phyloP scores from a whole-genome alignment of 2,329 filamentous ascomycete genomes.

The Epichloe aotearoae region DNA sequence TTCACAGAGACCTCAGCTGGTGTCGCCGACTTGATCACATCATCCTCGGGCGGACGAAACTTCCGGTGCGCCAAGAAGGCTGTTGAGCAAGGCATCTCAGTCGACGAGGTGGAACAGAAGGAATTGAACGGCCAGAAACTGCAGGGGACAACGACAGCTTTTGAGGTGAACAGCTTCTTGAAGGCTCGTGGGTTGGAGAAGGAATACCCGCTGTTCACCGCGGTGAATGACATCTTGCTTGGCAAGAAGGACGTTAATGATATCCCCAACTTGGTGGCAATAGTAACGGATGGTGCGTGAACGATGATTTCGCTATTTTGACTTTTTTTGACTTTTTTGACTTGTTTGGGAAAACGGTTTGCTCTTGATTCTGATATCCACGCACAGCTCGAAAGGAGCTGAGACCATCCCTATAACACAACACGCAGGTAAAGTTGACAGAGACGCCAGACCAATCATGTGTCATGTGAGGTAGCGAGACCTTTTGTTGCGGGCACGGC shows the following conservation, averaged over 20 bases:
- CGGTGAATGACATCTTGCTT: conserved; percentile 68
- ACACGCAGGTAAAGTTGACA: neutral
- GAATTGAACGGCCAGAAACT: conserved; percentile 96
- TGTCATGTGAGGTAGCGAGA: neutral
- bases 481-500: neutral
- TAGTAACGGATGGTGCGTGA: conserved; percentile 8
- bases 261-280: conserved; percentile 55
- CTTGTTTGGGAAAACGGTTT: neutral
- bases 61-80: conserved; percentile 87
- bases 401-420: neutral
- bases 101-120: conserved; percentile 75
- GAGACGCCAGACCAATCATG: neutral
- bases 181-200: conserved; percentile 63
- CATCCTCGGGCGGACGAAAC: conserved; percentile 83
- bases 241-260: conserved; percentile 66
- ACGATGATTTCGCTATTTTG: neutral
- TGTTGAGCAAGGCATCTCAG: conserved; percentile 62
- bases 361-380: neutral
- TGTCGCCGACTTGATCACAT: conserved; percentile 91
- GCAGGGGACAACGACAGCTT: conserved; percentile 84
- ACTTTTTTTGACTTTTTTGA: too few species aligned
- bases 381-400: neutral
- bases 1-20: conserved; percentile 97
- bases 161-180: conserved; percentile 83
- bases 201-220: conserved; percentile 86